Evolutionary conservation across 768 basidiomycete genomes (phyloP).

Genomic region (Naganishia vishniacii): DNA sequence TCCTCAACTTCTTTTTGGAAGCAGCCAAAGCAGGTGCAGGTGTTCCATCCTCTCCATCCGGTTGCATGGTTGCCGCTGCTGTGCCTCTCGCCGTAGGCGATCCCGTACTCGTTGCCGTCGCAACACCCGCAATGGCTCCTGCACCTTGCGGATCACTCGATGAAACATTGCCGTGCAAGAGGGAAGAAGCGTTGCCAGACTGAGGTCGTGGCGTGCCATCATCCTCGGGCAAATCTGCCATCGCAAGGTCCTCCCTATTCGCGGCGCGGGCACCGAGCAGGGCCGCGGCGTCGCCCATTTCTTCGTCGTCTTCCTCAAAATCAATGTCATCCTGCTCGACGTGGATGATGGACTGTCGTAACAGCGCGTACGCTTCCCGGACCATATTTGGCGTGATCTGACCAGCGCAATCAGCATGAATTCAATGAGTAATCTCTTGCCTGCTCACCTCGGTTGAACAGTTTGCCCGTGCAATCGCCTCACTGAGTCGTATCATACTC

Average conservation of each 20-base stretch:
- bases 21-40: conserved; percentile 46
- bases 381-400: conserved; percentile 92
- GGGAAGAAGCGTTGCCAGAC: conserved; percentile 33
- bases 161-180: conserved; percentile 41
- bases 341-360: conserved; percentile 96
- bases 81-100: conserved; percentile 26
- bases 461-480: conserved; percentile 95
- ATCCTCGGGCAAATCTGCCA: conserved; percentile 40
- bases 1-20: conserved; percentile 64
- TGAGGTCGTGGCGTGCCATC: conserved; percentile 43
- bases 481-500: conserved; percentile 94
- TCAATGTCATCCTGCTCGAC: conserved; percentile 98
- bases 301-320: conserved; percentile 66
- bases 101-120: conserved; percentile 34
- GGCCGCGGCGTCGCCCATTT: conserved; percentile 59
- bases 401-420: conserved; percentile 13
- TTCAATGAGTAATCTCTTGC: not conserved
- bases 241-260: conserved; percentile 49
- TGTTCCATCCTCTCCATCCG: conserved; percentile 20
- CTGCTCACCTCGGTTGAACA: conserved; percentile 76
- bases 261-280: conserved; percentile 49
- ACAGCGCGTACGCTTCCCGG: conserved; percentile 85
- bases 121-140: conserved; percentile 1
- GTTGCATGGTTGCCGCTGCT: not conserved
- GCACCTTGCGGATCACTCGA: conserved; percentile 28